phyloP scores from a whole-genome alignment of 129 eudicot genomes.

The Logfia minima region DNA sequence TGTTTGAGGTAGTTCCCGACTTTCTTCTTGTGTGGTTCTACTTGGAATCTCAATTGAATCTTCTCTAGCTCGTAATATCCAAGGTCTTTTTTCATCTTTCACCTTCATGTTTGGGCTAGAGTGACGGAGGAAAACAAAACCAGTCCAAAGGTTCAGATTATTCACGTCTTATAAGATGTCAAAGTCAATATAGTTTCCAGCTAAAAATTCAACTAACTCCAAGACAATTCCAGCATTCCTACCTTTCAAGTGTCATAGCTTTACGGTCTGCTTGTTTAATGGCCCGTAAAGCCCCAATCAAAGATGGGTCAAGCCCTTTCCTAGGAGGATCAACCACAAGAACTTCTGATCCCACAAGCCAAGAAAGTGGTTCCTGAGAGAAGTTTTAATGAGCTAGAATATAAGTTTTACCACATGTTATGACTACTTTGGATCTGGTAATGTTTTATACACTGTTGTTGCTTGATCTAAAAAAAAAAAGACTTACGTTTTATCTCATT shows the following conservation, averaged over 20 bases:
- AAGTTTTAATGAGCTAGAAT: slow-evolving; percentile 24
- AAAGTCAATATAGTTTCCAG: slow-evolving; percentile 8
- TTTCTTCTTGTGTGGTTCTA: slow-evolving; percentile 55
- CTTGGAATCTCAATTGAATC: slow-evolving; percentile 54
- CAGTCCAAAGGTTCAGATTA: slow-evolving; percentile 23
- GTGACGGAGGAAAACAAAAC: slow-evolving; percentile 21
- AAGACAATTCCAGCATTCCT: neutral
- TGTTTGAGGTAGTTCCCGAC: slow-evolving; percentile 66
- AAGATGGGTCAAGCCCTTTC: slow-evolving; percentile 83
- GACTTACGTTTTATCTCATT: slow-evolving; percentile 7
- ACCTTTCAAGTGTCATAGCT: slow-evolving; percentile 60
- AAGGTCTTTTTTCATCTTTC: slow-evolving; percentile 89
- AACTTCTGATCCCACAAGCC: slow-evolving; percentile 95
- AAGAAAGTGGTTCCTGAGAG: slow-evolving; percentile 82
- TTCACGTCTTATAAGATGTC: slow-evolving; percentile 1
- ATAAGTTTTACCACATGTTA: slow-evolving; percentile 10
- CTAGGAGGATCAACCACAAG: slow-evolving; percentile 99
- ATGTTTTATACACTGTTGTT: slow-evolving; percentile 1
- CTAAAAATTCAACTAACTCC: slow-evolving; percentile 9
- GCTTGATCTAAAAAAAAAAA: neutral
- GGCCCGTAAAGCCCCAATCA: slow-evolving; percentile 54
- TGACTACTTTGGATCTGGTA: neutral
- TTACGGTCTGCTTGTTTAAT: slow-evolving; percentile 56
- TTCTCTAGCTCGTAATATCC: slow-evolving; percentile 90
- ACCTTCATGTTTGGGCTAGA: slow-evolving; percentile 45